phyloP scores from a whole-genome alignment of 257 asterid genomes.

The Plantago ovata region DNA sequence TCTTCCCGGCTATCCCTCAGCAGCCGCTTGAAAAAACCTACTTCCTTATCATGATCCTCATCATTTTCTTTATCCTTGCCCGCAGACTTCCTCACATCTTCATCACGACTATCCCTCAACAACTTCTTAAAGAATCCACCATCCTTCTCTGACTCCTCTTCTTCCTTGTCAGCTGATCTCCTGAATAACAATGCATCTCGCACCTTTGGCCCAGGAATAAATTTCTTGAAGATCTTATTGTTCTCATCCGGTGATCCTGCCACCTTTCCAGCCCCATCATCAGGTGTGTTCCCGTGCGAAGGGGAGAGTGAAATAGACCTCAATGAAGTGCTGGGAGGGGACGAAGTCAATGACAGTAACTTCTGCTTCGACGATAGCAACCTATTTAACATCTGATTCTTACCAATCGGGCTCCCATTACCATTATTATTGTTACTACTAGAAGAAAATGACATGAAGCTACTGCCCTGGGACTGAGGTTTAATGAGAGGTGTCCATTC shows the following conservation, averaged over 20 bases:
- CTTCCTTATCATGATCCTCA: slow-evolving; percentile 56
- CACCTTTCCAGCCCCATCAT: slow-evolving; percentile 43
- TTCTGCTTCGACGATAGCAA: slow-evolving; percentile 81
- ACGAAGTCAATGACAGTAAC: slow-evolving; percentile 62
- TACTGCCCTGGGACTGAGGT: slow-evolving; percentile 40
- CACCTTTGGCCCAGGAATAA: slow-evolving; percentile 73
- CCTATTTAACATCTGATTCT: slow-evolving; percentile 71
- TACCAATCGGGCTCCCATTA: slow-evolving; percentile 51
- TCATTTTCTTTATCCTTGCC: slow-evolving; percentile 57
- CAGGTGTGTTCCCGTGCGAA: slow-evolving; percentile 48
- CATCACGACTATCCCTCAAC: slow-evolving; percentile 77
- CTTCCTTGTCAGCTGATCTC: slow-evolving; percentile 73
- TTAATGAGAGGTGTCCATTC: slow-evolving; percentile 83
- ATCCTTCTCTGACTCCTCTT: slow-evolving; percentile 67
- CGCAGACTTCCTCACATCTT: slow-evolving; percentile 51
- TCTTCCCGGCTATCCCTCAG: slow-evolving; percentile 51
- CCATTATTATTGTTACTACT: slow-evolving; percentile 24
- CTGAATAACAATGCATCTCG: slow-evolving; percentile 75
- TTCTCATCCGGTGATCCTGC: slow-evolving; percentile 61
- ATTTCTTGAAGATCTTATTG: slow-evolving; percentile 69
- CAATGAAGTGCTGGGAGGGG: slow-evolving; percentile 52
- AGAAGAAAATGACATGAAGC: slow-evolving; percentile 36
- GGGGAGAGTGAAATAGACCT: slow-evolving; percentile 52
- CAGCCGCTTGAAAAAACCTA: slow-evolving; percentile 59
- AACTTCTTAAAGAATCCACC: slow-evolving; percentile 79